Percentiles rank a stretch among this genome's conserved stretches.
phyloP scores from a whole-genome alignment of 129 eudicot genomes.

The Scalesia atractyloides region DNA sequence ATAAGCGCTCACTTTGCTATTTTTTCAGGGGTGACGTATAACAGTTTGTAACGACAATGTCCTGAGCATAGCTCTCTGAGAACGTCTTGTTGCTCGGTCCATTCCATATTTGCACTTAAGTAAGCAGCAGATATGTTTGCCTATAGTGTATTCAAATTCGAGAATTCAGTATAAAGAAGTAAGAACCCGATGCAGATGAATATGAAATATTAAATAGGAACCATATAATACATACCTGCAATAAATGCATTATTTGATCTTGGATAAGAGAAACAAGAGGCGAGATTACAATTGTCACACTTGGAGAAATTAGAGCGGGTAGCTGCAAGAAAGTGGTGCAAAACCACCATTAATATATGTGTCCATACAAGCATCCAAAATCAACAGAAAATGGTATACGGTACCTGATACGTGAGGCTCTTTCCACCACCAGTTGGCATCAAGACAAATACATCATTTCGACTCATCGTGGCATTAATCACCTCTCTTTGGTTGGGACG shows the following conservation, averaged over 20 bases:
- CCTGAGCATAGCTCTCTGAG: slow-evolving; percentile 79
- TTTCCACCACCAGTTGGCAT: slow-evolving; percentile 99
- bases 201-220: background rate
- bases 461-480: slow-evolving; percentile 96
- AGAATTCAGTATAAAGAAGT: slow-evolving; percentile 8
- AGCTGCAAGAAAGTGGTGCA: slow-evolving; percentile 54
- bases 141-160: slow-evolving; percentile 36
- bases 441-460: slow-evolving; percentile 81
- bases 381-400: background rate
- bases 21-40: slow-evolving; percentile 96
- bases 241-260: slow-evolving; percentile 96
- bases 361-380: background rate
- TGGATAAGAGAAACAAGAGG: slow-evolving; percentile 96
- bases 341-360: background rate
- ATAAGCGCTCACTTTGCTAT: slow-evolving; percentile 69
- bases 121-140: slow-evolving; percentile 92
- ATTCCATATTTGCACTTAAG: slow-evolving; percentile 90
- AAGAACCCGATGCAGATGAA: slow-evolving; percentile 15
- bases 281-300: slow-evolving; percentile 86
- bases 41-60: slow-evolving; percentile 64
- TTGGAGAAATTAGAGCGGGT: slow-evolving; percentile 85
- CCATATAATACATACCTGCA: slow-evolving; percentile 52
- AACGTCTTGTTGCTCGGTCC: slow-evolving; percentile 89
- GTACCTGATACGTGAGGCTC: slow-evolving; percentile 94
- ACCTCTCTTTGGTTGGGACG: slow-evolving; percentile 97